Base-by-base conservation (phyloP, 2,329 filamentous ascomycete genomes). In the Colletotrichum limetticola region DNA sequence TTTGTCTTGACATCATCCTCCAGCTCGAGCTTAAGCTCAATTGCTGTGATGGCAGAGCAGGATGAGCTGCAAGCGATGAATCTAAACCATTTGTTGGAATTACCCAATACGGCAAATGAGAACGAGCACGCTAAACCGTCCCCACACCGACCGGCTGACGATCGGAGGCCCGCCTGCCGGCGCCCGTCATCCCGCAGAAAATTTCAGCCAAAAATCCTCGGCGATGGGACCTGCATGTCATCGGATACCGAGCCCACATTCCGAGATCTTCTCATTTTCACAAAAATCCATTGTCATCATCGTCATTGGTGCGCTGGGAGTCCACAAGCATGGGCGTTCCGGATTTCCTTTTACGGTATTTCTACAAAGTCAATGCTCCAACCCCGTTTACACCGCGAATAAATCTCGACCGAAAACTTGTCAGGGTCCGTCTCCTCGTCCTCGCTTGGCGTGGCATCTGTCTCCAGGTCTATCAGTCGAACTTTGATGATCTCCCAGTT, bases 331-430 rank as follows among this genome's bases (percentile, higher is more conserved):
- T 12, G 12, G 42, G 14, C 32, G 42, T 22, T 49, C 42, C 19
- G 19, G 42, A 68, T 57, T 68, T 22, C 52, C 37, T 37, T 5
- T 65, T 30, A 69, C 5, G 67, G 67, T 64, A 69, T 58, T 64
- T 69, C 67, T 12, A 69, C 60, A 69, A 64, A 69, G 22, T 69
- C 67, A n/a, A 69, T 59, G 30, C 67, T 69, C 60, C 60, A 69
- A 7, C 67, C 67, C 53, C 59, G 59, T 53, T 65, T 64, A 28
- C 60, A 64, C 19, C 67, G 42, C 22, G 67, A 69, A 26, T 69
- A 65, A 19, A 69, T 37, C 53, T 69, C 67, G 22, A 69, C 67
- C 35, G 60, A 64, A 42, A 69, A 65, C 37, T 60, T 62, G 26
- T 69, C 67, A 2, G 52, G 52, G 24, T 69, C 59, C n/a, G 26